Conservation (phyloP, 2,329 filamentous ascomycete genomes). For the Aspergillus puulaauensis region DNA sequence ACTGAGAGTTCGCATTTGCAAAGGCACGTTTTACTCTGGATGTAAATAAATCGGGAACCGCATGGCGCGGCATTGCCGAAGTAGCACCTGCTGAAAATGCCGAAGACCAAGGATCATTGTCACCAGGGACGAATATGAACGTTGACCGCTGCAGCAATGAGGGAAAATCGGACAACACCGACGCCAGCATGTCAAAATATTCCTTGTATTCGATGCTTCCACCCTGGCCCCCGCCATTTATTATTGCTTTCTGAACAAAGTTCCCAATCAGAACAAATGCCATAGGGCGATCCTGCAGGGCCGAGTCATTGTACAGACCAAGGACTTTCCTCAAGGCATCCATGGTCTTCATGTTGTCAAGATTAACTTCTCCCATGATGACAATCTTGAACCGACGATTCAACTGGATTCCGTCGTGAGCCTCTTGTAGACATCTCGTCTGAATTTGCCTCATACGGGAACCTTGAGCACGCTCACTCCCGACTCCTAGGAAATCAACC, state of each 20-base stretch:
- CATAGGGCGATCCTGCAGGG: slow-evolving; percentile 67
- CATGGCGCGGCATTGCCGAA: slow-evolving; percentile 47
- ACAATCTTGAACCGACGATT: slow-evolving; percentile 55
- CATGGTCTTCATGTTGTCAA: slow-evolving; percentile 79
- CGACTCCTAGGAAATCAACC: slow-evolving; percentile 93
- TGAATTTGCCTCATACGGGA: slow-evolving; percentile 80
- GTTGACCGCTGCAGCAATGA: slow-evolving; percentile 74
- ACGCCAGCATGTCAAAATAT: slow-evolving; percentile 84
- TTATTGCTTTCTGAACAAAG: slow-evolving; percentile 63
- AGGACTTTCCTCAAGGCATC: slow-evolving; percentile 80
- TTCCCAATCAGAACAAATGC: slow-evolving; percentile 83
- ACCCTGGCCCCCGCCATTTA: slow-evolving; percentile 67
- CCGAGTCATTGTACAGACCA: slow-evolving; percentile 66
- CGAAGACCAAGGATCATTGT: slow-evolving; percentile 96
- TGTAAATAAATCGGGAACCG: slow-evolving; percentile 86
- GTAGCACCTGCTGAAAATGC: slow-evolving; percentile 61
- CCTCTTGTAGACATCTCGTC: slow-evolving; percentile 58
- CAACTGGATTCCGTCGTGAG: slow-evolving; percentile 25
- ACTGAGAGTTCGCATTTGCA: slow-evolving; percentile 71
- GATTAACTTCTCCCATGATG: slow-evolving; percentile 81
- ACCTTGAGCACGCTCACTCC: slow-evolving; percentile 82
- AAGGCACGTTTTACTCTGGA: slow-evolving; percentile 81
- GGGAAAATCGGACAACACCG: slow-evolving; percentile 79
- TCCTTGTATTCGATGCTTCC: slow-evolving; percentile 97
- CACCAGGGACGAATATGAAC: slow-evolving; percentile 91